Evolutionary conservation across 2,329 filamentous ascomycete species (phyloP).

Genomic region (Didymella sp.): DNA sequence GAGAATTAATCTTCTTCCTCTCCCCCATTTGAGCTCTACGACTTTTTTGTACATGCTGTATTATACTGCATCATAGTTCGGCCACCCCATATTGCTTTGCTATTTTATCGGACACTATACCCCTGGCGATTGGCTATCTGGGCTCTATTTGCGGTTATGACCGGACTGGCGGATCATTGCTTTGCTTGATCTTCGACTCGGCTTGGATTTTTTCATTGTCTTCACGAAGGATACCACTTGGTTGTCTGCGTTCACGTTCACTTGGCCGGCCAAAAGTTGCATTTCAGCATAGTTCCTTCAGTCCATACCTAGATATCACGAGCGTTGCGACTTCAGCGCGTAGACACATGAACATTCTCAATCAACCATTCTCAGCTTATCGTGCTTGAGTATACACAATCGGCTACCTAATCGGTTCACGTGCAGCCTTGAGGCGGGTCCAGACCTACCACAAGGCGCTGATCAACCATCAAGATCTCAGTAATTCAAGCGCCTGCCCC

Average conservation of each 20-base stretch:
- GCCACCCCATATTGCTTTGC: slow-evolving; percentile 15
- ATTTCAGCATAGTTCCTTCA: slow-evolving; percentile 20
- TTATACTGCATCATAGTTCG: slow-evolving; percentile 23
- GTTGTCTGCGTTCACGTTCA: slow-evolving; percentile 14
- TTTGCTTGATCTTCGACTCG: slow-evolving; percentile 18
- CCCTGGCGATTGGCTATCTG: slow-evolving; percentile 22
- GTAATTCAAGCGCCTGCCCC: slow-evolving; percentile 1
- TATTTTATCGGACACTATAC: slow-evolving; percentile 23
- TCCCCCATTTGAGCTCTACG: slow-evolving; percentile 16
- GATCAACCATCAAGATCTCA: not conserved
- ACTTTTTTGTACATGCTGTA: slow-evolving; percentile 29
- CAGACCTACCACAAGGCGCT: not conserved
- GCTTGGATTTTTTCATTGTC: slow-evolving; percentile 13
- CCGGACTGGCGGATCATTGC: slow-evolving; percentile 15
- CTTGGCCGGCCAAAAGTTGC: slow-evolving; percentile 26
- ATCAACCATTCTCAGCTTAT: not conserved
- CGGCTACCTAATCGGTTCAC: slow-evolving; percentile 38
- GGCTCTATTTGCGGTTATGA: slow-evolving; percentile 13
- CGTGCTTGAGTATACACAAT: not conserved
- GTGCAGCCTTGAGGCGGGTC: not conserved
- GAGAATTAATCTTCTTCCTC: slow-evolving; percentile 48
- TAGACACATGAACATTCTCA: slow-evolving; percentile 32
- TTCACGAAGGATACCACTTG: slow-evolving; percentile 31
- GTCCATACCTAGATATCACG: slow-evolving; percentile 26
- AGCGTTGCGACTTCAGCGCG: slow-evolving; percentile 29